These are phyloP conservation scores for Pythium guiyangense DNA, from an alignment of 352 stramenopile species.

Conservation along the genomic window DNA sequence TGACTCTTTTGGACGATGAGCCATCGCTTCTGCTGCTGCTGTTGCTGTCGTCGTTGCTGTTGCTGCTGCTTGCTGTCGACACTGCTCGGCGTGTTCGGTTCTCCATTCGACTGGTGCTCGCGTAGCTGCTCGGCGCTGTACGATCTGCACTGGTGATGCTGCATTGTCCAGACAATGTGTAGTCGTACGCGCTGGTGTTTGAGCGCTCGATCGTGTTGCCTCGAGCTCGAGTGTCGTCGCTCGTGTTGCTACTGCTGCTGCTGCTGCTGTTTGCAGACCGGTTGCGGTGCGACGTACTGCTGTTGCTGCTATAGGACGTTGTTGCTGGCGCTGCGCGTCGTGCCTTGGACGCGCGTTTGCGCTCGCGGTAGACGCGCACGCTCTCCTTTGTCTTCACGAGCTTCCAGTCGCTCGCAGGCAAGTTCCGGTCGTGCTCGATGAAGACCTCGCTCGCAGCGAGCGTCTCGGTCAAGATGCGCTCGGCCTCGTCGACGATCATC, in stretches of 20 bases:
- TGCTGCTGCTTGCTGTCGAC: background rate
- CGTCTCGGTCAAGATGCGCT: slow-evolving; percentile 25
- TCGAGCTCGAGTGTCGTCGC: background rate
- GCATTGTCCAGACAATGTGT: too few relatives aligned
- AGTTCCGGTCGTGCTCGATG: slow-evolving; percentile 4
- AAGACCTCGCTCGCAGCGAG: slow-evolving; percentile 17
- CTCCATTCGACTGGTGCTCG: too few relatives aligned
- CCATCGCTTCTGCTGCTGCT: background rate
- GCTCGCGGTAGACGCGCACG: slow-evolving; percentile 7
- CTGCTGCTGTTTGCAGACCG: background rate
- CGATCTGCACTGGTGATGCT: background rate
- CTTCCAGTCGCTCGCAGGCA: slow-evolving; percentile 19
- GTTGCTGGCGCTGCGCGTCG: background rate
- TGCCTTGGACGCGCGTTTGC: background rate
- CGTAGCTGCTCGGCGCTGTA: background rate
- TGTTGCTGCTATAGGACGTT: background rate
- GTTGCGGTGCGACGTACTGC: background rate
- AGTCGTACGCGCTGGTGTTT: background rate
- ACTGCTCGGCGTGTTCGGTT: background rate
- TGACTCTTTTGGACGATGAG: background rate
- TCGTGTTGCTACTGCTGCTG: background rate
- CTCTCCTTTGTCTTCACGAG: slow-evolving; percentile 13
- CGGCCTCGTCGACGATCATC: slow-evolving; percentile 21
- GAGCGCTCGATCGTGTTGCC: background rate
- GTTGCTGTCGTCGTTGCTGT: background rate